A percentile compares a stretch with the other conserved stretches of the same genome.
These are phyloP conservation scores for Fusarium tuaranense DNA, from an alignment of 2,329 filamentous ascomycete genomes.

Conservation along the genomic window DNA sequence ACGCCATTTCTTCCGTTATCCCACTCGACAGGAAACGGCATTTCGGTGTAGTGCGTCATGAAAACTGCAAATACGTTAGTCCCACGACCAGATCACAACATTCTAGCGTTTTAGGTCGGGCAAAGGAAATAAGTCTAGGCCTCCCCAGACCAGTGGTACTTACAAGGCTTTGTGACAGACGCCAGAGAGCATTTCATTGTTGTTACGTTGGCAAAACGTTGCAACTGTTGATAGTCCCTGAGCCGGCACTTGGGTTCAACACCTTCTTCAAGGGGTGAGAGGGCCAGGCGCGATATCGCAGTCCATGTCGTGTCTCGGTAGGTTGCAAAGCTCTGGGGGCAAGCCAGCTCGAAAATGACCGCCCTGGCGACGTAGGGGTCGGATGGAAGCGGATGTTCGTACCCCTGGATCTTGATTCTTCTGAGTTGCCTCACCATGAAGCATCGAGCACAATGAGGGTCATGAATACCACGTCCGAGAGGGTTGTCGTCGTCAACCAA, in stretches of 20 bases:
- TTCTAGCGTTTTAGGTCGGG: not conserved
- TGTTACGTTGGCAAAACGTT: conserved; percentile 22
- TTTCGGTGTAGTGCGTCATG: conserved; percentile 41
- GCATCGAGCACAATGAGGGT: conserved; percentile 51
- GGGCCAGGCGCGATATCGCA: conserved; percentile 48
- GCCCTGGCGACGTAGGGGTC: conserved; percentile 46
- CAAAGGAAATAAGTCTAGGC: not conserved
- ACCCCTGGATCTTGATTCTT: conserved; percentile 50
- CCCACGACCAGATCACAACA: not conserved
- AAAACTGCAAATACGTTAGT: conserved; percentile 34
- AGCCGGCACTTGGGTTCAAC: conserved; percentile 40
- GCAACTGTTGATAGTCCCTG: conserved; percentile 40
- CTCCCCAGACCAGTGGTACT: conserved; percentile 19
- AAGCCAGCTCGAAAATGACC: conserved; percentile 56
- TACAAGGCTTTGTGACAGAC: conserved; percentile 47
- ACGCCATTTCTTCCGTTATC: conserved; percentile 40
- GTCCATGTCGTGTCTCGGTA: conserved; percentile 59
- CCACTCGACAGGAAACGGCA: conserved; percentile 47
- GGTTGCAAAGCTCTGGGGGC: conserved; percentile 47
- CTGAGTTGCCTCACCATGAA: conserved; percentile 42
- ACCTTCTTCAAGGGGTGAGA: conserved; percentile 27
- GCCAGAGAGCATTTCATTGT: conserved; percentile 41
- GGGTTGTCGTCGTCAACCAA: conserved; percentile 34
- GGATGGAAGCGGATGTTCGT: conserved; percentile 55
- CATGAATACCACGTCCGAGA: conserved; percentile 35